Base-by-base conservation (phyloP, 768 basidiomycete genomes). In the Leccinum obscurum region DNA sequence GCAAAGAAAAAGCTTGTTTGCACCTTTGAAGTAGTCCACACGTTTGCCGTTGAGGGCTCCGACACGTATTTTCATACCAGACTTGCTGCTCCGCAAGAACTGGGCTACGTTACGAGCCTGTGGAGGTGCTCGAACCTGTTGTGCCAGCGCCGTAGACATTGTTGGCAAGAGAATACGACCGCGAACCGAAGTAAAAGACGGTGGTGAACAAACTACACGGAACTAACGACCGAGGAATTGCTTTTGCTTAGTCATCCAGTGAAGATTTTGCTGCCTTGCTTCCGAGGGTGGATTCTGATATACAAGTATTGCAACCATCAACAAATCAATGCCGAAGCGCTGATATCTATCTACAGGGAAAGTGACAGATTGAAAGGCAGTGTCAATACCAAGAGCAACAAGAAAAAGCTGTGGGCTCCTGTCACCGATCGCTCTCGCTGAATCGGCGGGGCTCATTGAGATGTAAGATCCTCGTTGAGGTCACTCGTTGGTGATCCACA, bases 21-120 rank as follows among this genome's bases (percentile, higher is more conserved):
- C 55, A 95, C 96, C 97, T 80, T 95, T 99, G 82, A 98, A 99
- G 77, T 98, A 99, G 75, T 98, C 96, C 55, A 95, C 77, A 37
- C 96, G 88, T 76, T 96, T 97, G 24, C 96, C 96, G 67, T 93
- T 93, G 69, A 98, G 77, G 9, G 95, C 90, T 22, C 97, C 97
- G 10, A 90, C 88, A 64, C 93, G 83, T 56, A 88, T 83, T 79
- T 97, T 98, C 68, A 98, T 86, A 2, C 93, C 93, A 14, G 92
- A 82, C 68, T 87, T 88, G 66, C 90, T 88, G 64, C 90, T 88
- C 50, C 97, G 86, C 54, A 99, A 79, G 70, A 92, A 99, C 65
- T 91, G 84, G 56, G 92, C 92, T 53, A 95, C 87, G 68, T 87
- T 89, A 67, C 87, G 86, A 54, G 93, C 77, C 55, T 95, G 89